Evolutionary conservation across 2,329 filamentous ascomycete species (phyloP).

Genomic region (Lanzia echinophila): DNA sequence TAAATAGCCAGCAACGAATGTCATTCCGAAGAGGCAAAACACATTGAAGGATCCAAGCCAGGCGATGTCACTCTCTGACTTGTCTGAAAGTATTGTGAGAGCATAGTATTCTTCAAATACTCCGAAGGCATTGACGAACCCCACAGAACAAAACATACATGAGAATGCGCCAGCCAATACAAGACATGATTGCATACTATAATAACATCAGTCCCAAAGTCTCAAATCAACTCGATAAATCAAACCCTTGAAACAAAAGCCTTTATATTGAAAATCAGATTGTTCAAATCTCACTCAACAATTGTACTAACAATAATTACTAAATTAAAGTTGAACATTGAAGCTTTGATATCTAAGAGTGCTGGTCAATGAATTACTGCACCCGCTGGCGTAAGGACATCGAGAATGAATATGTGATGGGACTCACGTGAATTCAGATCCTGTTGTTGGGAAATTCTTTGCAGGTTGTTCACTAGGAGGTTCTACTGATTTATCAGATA

Average conservation of each 20-base stretch:
- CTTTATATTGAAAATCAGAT: too few species aligned
- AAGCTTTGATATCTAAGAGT: too few species aligned
- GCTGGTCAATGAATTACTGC: too few species aligned
- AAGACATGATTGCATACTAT: constrained; percentile 9
- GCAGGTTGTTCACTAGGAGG: neutral
- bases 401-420: too few species aligned
- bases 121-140: constrained; percentile 32
- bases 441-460: neutral
- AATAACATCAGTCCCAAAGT: too few species aligned
- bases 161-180: constrained; percentile 15
- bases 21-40: constrained; percentile 25
- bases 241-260: too few species aligned
- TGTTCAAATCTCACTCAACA: too few species aligned
- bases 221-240: too few species aligned
- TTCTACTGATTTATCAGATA: neutral
- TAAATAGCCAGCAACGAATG: neutral
- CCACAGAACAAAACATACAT: constrained; percentile 28
- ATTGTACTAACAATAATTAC: too few species aligned
- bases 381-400: neutral
- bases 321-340: too few species aligned
- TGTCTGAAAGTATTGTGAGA: constrained; percentile 14
- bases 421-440: constrained; percentile 12
- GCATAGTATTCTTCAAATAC: constrained; percentile 32
- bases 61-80: constrained; percentile 28
- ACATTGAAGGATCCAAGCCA: constrained; percentile 32